Conservation (phyloP, 768 basidiomycete genomes). For the Tulasnella calospora region DNA sequence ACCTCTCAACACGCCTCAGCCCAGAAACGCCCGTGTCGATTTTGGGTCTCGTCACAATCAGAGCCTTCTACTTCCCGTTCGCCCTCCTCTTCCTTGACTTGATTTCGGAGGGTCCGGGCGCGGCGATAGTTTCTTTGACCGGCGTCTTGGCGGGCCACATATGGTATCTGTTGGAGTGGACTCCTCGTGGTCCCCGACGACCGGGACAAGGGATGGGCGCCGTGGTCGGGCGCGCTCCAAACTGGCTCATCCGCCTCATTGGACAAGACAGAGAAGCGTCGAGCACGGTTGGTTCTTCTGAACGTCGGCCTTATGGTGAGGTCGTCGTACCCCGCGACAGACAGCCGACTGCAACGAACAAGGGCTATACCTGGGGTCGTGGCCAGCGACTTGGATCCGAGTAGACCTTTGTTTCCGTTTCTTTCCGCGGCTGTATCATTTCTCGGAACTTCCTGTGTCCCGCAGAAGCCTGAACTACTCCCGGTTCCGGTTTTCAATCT, state of each 20-base stretch:
- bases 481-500: too few species aligned
- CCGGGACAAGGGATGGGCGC: slow-evolving; percentile 44
- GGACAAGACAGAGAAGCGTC: slow-evolving; percentile 39
- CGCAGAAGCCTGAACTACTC: too few species aligned
- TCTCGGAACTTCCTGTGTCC: too few species aligned
- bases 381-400: slow-evolving; percentile 48
- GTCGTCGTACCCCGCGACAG: slow-evolving; percentile 29
- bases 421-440: too few species aligned
- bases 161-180: slow-evolving; percentile 53
- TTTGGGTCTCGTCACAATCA: slow-evolving; percentile 73
- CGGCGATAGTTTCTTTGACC: slow-evolving; percentile 54
- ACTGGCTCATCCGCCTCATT: slow-evolving; percentile 52
- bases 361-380: slow-evolving; percentile 50
- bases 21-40: slow-evolving; percentile 62
- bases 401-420: slow-evolving; percentile 3
- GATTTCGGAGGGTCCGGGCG: slow-evolving; percentile 47
- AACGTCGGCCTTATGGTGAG: slow-evolving; percentile 37
- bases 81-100: slow-evolving; percentile 68
- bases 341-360: slow-evolving; percentile 30
- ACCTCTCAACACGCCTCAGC: slow-evolving; percentile 64
- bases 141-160: slow-evolving; percentile 73
- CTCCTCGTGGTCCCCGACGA: slow-evolving; percentile 49
- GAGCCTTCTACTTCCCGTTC: slow-evolving; percentile 68
- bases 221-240: slow-evolving; percentile 50
- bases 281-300: slow-evolving; percentile 36